Percentiles rank a stretch among this genome's conserved stretches.
phyloP scores from a whole-genome alignment of 495 filamentous ascomycete genomes.

The Podospora comata region DNA sequence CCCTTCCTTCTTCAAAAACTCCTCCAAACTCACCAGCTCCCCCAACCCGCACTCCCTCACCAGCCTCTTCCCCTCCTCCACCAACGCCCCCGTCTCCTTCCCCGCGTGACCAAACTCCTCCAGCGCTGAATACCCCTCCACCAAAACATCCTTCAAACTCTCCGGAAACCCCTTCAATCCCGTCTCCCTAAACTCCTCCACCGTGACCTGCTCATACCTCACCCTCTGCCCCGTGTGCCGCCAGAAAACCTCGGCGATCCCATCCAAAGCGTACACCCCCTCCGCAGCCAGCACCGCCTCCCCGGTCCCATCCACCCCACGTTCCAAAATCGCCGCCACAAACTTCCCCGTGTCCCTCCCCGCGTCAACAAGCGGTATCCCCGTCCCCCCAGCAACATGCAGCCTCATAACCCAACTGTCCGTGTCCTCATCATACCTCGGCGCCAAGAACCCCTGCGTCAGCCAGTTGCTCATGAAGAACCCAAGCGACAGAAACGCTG shows the following conservation, averaged over 20 bases:
- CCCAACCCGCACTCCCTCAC: not conserved
- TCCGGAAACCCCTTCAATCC: slow-evolving; percentile 36
- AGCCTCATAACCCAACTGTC: not conserved
- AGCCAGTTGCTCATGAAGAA: slow-evolving; percentile 46
- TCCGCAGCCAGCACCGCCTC: slow-evolving; percentile 43
- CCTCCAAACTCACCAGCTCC: slow-evolving; percentile 1
- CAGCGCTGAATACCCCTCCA: slow-evolving; percentile 36
- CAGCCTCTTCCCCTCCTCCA: slow-evolving; percentile 41
- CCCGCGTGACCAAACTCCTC: slow-evolving; percentile 52
- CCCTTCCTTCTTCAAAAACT: not conserved
- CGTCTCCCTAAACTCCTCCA: slow-evolving; percentile 39
- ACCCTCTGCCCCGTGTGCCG: slow-evolving; percentile 48
- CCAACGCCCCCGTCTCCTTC: slow-evolving; percentile 35
- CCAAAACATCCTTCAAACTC: slow-evolving; percentile 29
- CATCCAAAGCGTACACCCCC: slow-evolving; percentile 35
- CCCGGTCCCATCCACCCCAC: slow-evolving; percentile 19
- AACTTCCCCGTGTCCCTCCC: slow-evolving; percentile 51
- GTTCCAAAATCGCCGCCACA: slow-evolving; percentile 50
- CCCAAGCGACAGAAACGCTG: slow-evolving; percentile 44
- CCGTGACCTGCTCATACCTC: slow-evolving; percentile 42
- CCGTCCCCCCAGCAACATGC: not conserved
- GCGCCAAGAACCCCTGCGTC: not conserved
- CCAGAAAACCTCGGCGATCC: slow-evolving; percentile 38
- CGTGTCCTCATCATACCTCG: not conserved
- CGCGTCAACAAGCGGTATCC: slow-evolving; percentile 46